Evolutionary conservation across 768 basidiomycete species (phyloP), one percentile per base, ranked within the genome.

Genomic region (Panellus pusillus): DNA sequence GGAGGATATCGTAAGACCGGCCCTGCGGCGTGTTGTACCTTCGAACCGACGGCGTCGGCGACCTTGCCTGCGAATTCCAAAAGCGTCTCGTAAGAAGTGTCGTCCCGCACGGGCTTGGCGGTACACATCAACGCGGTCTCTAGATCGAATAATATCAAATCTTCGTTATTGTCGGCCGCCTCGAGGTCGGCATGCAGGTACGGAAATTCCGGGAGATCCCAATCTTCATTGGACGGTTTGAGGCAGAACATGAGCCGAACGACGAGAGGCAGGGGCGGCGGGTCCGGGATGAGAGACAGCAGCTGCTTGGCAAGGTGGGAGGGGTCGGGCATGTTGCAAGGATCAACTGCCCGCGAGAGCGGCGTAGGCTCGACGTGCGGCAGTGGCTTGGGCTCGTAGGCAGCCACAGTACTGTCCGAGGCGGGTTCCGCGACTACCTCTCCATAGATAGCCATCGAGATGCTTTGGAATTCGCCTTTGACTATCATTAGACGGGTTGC

Each of bases 401-500:
- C 63, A 2, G 68, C 57, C 32, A 35, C 32, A 35, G 11, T 35
- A 11, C 66, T 66, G 8, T 76, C 50, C 4, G 67, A 61, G 8
- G 70, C 60, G 3, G 66, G 52, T 31, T 87, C 84, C 12, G 77
- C 69, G 15, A 82, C 75, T 13, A 81, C 62, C 29, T 88, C 79
- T 13, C 79, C 79, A 59, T 82, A 81, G 29, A 84, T 73, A 36
- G 87, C 86, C 61, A 89, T 71, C 12, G 89, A 88, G 17, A 89
- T 70, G 53, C 72, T 73, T 44, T 80, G 71, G 66, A 90, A 91
- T 32, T 79, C 73, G n/a, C 90, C 91, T 63, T 84, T 86, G 57
- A 93, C 76, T 52, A 92, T 87, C 79, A 93, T 84, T 28, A 92
- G 74, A 40, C 90, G 84, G 18, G 89, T 90, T 4, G 84, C 80